Evolutionary conservation across 1,284 basidiomycete species (phyloP).

Genomic region (Cutaneotrichosporon dermatis): DNA sequence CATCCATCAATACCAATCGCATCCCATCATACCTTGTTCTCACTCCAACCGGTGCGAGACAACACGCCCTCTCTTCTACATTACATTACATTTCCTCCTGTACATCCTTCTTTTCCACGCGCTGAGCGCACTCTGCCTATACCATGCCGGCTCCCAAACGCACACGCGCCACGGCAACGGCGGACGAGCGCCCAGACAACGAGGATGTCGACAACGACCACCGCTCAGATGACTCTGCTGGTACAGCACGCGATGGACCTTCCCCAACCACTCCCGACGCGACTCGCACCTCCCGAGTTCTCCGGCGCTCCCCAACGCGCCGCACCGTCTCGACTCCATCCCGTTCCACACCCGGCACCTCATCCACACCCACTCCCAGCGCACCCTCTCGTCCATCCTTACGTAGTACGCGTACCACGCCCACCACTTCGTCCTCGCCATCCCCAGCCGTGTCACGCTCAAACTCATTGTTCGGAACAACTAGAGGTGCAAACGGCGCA

Average conservation of each 20-base stretch:
- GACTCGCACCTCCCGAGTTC: neutral
- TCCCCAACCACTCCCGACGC: neutral
- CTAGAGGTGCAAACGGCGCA: neutral
- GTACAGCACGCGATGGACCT: neutral
- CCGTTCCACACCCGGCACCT: neutral
- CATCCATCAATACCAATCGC: too few relatives aligned
- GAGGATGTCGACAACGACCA: constrained; percentile 5
- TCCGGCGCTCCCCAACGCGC: constrained; percentile 3
- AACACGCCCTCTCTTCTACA: too few relatives aligned
- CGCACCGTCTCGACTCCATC: constrained; percentile 5
- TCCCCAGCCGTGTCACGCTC: neutral
- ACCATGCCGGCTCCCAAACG: constrained; percentile 23
- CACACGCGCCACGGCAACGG: constrained; percentile 16
- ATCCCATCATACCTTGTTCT: too few relatives aligned
- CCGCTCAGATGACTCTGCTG: constrained; percentile 1
- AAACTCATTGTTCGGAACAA: neutral
- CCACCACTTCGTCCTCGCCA: neutral
- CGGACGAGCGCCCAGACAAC: constrained; percentile 2
- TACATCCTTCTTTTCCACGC: too few relatives aligned
- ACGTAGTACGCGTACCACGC: neutral
- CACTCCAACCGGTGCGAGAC: too few relatives aligned
- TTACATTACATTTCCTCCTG: too few relatives aligned
- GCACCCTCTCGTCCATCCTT: neutral
- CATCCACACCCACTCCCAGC: neutral
- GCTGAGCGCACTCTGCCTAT: neutral